These are phyloP conservation scores for Hevea brasiliensis DNA, from an alignment of 345 rosid genomes.

Conservation along the genomic window DNA sequence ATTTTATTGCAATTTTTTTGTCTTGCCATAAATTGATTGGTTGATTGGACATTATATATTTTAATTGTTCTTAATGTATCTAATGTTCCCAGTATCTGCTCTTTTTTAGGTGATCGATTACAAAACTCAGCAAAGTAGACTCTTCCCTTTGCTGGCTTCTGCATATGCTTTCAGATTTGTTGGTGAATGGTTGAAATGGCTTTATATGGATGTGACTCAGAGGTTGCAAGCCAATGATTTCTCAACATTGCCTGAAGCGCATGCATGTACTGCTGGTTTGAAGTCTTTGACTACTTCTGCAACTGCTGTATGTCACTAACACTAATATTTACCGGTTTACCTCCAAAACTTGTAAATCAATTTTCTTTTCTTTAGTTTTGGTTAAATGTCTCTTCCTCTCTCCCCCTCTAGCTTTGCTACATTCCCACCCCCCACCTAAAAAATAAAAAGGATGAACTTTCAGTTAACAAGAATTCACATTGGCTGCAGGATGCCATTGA, in stretches of 20 bases:
- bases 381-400: not conserved
- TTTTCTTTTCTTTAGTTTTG: not conserved
- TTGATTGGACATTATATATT: conserved; percentile 4
- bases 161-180: conserved; percentile 98
- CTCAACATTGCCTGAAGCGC: conserved; percentile 93
- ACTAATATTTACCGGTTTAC: not conserved
- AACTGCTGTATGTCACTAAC: conserved; percentile 69
- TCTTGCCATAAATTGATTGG: not conserved
- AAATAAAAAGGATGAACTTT: not conserved
- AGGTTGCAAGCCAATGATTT: conserved; percentile 87
- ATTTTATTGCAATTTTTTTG: conserved; percentile 1
- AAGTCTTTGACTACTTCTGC: conserved; percentile 91
- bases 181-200: conserved; percentile 98
- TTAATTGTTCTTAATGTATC: conserved; percentile 3
- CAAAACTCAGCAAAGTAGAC: conserved; percentile 93
- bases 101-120: conserved; percentile 84
- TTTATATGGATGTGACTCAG: conserved; percentile 82
- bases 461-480: conserved; percentile 6
- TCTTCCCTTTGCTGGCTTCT: conserved; percentile 97
- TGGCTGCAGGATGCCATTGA: conserved; percentile 84
- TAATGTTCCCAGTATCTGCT: conserved; percentile 23
- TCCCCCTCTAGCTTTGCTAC: not conserved
- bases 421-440: not conserved
- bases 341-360: not conserved
- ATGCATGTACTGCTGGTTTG: conserved; percentile 98